Conservation (phyloP, 352 stramenopile species). For the Blastocystis sp. region DNA sequence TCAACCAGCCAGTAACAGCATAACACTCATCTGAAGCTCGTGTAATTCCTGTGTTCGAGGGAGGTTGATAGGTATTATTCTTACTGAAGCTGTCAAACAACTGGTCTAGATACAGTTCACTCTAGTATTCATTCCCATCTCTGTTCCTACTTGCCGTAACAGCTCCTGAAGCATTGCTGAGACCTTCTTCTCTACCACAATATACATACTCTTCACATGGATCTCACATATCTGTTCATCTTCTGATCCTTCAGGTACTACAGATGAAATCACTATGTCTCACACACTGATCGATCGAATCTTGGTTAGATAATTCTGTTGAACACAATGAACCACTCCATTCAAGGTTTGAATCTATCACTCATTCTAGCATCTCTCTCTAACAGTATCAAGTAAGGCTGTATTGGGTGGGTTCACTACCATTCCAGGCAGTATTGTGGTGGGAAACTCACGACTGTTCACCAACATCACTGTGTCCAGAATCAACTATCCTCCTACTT, state of each 20-base stretch:
- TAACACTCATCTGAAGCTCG: constrained; percentile 49
- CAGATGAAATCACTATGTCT: neutral
- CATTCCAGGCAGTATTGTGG: constrained; percentile 9
- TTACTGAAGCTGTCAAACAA: constrained; percentile 9
- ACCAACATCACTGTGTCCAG: neutral
- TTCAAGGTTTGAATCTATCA: constrained; percentile 48
- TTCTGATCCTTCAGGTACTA: neutral
- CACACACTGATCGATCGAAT: neutral
- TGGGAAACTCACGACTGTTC: constrained; percentile 16
- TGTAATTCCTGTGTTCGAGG: constrained; percentile 41
- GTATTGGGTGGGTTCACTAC: neutral
- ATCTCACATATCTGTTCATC: constrained; percentile 63
- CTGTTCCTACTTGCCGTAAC: neutral
- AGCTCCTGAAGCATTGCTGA: constrained; percentile 12
- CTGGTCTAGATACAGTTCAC: constrained; percentile 8
- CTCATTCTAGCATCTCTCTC: neutral
- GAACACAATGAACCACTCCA: constrained; percentile 56
- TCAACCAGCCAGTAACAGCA: constrained; percentile 35
- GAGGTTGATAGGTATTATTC: constrained; percentile 50
- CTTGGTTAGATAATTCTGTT: constrained; percentile 63
- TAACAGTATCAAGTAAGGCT: neutral
- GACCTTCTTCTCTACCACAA: constrained; percentile 22
- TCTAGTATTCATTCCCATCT: neutral
- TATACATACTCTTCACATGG: constrained; percentile 57
- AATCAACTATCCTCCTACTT: neutral